phyloP scores from a whole-genome alignment of 345 rosid species.

The Pseudoturritis turrita region DNA sequence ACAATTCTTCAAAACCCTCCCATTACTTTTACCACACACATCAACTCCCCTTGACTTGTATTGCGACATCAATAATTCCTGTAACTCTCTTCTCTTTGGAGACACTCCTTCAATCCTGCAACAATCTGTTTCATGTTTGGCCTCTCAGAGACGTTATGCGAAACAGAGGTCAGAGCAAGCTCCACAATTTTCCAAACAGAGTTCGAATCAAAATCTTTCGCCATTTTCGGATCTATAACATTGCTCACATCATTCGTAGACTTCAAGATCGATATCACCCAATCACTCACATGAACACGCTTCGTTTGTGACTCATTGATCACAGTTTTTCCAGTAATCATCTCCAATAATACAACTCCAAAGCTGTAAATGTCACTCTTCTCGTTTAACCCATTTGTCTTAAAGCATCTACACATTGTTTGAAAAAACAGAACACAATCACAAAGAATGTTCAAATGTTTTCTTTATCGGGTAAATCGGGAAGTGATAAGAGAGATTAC shows the following conservation, averaged over 20 bases:
- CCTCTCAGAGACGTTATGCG: slow-evolving; percentile 1
- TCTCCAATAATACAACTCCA: slow-evolving; percentile 30
- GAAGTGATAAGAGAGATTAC: neutral
- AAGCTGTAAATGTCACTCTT: slow-evolving; percentile 39
- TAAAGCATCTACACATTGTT: slow-evolving; percentile 15
- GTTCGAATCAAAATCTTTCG: neutral
- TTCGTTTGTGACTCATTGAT: slow-evolving; percentile 2
- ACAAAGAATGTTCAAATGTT: neutral
- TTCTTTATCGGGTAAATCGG: neutral
- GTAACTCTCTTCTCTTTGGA: slow-evolving; percentile 1
- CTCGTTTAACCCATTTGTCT: slow-evolving; percentile 20
- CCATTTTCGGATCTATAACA: slow-evolving; percentile 13
- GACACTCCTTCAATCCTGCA: slow-evolving; percentile 18
- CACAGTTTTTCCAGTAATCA: slow-evolving; percentile 16
- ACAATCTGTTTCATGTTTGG: slow-evolving; percentile 25
- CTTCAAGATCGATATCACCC: slow-evolving; percentile 26
- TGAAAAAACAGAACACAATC: neutral
- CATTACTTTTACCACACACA: too few relatives aligned
- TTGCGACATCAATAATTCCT: slow-evolving; percentile 8
- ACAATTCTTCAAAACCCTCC: neutral
- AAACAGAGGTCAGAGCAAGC: slow-evolving; percentile 24
- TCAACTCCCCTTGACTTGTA: neutral
- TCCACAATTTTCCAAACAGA: slow-evolving; percentile 35
- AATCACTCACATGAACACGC: slow-evolving; percentile 34
- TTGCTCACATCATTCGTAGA: slow-evolving; percentile 37